phyloP scores from a whole-genome alignment of 225 moss, liverwort and hornwort species.

The Thuidium tamariscinum region DNA sequence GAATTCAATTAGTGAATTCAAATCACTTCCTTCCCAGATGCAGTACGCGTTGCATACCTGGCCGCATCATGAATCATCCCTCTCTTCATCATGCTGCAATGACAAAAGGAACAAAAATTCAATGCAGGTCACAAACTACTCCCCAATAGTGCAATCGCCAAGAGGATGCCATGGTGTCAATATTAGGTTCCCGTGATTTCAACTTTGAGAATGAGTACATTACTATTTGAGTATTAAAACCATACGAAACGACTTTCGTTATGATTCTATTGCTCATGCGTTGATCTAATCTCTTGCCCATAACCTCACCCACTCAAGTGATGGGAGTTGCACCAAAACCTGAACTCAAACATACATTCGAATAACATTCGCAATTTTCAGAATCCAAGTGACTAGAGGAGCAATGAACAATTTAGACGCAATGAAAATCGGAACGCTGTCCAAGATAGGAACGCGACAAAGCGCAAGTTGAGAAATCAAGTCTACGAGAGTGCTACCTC shows the following conservation, averaged over 20 bases:
- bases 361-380: no score
- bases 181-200: not conserved
- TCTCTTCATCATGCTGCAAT: constrained; percentile 7
- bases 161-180: no score
- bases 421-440: not conserved
- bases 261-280: not conserved
- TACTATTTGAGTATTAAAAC: not conserved
- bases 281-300: not conserved
- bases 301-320: not conserved
- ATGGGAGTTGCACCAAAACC: no score
- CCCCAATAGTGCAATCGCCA: not conserved
- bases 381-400: no score
- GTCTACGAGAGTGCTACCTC: constrained; percentile 5
- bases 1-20: not conserved
- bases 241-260: not conserved
- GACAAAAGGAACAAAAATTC: not conserved
- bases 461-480: not conserved
- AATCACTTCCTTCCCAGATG: not conserved
- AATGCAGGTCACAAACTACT: not conserved
- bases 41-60: not conserved
- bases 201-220: not conserved
- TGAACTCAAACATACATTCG: no score
- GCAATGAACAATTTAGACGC: no score
- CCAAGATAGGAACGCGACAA: not conserved
- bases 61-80: constrained; percentile 6